phyloP scores from a whole-genome alignment of 805 yeast species.

The Pichia phayaonensis region DNA sequence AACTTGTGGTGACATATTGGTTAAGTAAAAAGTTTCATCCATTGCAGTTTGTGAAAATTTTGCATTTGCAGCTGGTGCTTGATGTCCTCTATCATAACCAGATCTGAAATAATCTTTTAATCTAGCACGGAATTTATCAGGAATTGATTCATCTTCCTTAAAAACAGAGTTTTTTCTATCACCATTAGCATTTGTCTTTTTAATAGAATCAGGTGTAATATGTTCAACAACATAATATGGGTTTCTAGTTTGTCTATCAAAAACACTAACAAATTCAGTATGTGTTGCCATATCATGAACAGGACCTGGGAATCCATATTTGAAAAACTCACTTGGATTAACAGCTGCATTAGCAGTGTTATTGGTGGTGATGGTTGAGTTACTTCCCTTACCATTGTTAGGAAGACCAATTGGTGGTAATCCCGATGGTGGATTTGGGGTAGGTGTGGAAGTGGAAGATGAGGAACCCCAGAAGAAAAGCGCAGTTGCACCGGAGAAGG shows the following conservation, averaged over 20 bases:
- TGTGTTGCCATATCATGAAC: conserved; percentile 72
- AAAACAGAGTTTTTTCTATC: conserved; percentile 79
- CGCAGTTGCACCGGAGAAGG: conserved; percentile 20
- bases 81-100: conserved; percentile 96
- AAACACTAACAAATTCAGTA: conserved; percentile 76
- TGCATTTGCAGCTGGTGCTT: conserved; percentile 97
- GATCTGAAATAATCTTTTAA: conserved; percentile 85
- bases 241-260: conserved; percentile 74
- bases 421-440: conserved; percentile 15
- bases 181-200: conserved; percentile 39
- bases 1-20: conserved; percentile 94
- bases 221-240: conserved; percentile 88
- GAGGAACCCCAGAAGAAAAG: conserved; percentile 25
- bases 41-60: conserved; percentile 83
- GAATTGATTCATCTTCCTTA: conserved; percentile 80
- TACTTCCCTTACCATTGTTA: conserved; percentile 5
- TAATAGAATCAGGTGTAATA: conserved; percentile 64
- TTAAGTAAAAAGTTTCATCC: conserved; percentile 87
- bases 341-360: conserved; percentile 31
- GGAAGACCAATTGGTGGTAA: conserved; percentile 9
- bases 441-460: conserved; percentile 1
- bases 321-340: conserved; percentile 75
- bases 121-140: conserved; percentile 64
- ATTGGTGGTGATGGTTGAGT: neutral
- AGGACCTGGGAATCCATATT: conserved; percentile 95